Evolutionary conservation across 1,284 basidiomycete species (phyloP), one percentile per base, ranked within the genome.

Genomic region (Pyrrhoderma noxium): DNA sequence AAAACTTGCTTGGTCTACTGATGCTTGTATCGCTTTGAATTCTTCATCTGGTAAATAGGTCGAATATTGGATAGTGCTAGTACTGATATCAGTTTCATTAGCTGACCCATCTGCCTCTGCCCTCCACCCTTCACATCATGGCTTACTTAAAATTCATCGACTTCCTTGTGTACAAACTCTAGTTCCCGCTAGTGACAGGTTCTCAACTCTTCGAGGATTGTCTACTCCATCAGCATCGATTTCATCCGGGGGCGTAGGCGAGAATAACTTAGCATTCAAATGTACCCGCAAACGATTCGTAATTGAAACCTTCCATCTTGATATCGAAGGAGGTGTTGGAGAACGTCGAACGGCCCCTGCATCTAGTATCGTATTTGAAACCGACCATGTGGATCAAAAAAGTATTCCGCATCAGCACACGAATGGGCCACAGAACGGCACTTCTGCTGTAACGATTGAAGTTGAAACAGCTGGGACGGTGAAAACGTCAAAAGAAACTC

Each of bases 251-350:
- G 79, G 79, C 1, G 76, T 76, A 18, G 88, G 90, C 13, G 93
- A 97, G 67, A 97, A 98, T 67, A 97, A 98, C 61, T 75, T 99
- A 14, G 93, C 89, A 4, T 99, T 98, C 77, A 90, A 87, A 65
- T 89, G 93, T 60, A 94, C 86, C 61, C 75, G 94, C 56, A 93
- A 90, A 64, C 70, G 89, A 36, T 73, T 97, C 45, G 73, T 95
- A 19, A 80, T 98, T 58, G 94, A 98, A 70, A 97, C 93, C 19
- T 71, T 97, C 53, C 92, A 96, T 69, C 74, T 97, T 9, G 95
- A 94, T 62, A 76, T 93, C 3, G 93, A 96, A 64, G 94, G 93
- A 8, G 93, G 93, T 3, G 84, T 92, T 3, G 77, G 83, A 11
- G 94, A 96, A 66, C 74, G 93, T 54, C 73, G 89, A 55, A 93